Evolutionary conservation across 176 grass and related monocot genomes (phyloP).

Genomic region (Hsuehochloa calcarea): DNA sequence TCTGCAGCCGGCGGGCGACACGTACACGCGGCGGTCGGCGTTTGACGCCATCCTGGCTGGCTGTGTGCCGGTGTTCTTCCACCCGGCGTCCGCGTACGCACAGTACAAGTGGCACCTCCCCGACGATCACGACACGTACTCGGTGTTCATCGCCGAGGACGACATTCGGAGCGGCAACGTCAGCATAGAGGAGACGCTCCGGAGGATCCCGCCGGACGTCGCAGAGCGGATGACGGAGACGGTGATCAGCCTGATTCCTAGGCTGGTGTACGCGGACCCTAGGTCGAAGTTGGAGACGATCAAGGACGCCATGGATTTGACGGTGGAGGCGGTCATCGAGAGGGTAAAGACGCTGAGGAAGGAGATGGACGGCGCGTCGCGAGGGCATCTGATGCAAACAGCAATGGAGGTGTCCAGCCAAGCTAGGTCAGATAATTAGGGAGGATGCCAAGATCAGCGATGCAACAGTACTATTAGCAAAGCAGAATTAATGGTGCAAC

Average conservation of each 20-base stretch:
- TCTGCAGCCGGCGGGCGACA: constrained; percentile 68
- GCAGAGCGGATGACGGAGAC: constrained; percentile 59
- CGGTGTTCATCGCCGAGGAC: constrained; percentile 67
- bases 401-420: not conserved
- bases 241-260: constrained; percentile 62
- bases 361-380: constrained; percentile 3
- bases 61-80: constrained; percentile 86
- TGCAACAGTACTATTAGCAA: not conserved
- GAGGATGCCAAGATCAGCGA: not conserved
- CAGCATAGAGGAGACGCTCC: constrained; percentile 62
- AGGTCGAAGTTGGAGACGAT: constrained; percentile 57
- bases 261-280: constrained; percentile 67
- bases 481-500: not conserved
- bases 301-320: constrained; percentile 68
- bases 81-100: constrained; percentile 44
- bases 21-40: constrained; percentile 58
- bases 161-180: constrained; percentile 42
- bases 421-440: constrained; percentile 12
- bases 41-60: constrained; percentile 80
- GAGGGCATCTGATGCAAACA: not conserved
- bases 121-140: constrained; percentile 42
- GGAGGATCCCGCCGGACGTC: constrained; percentile 39
- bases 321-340: constrained; percentile 48
- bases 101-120: constrained; percentile 84
- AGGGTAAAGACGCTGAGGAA: constrained; percentile 45